These are phyloP conservation scores for Bruguiera hainesii DNA, from an alignment of 441 rosid species.

Conservation along the genomic window DNA sequence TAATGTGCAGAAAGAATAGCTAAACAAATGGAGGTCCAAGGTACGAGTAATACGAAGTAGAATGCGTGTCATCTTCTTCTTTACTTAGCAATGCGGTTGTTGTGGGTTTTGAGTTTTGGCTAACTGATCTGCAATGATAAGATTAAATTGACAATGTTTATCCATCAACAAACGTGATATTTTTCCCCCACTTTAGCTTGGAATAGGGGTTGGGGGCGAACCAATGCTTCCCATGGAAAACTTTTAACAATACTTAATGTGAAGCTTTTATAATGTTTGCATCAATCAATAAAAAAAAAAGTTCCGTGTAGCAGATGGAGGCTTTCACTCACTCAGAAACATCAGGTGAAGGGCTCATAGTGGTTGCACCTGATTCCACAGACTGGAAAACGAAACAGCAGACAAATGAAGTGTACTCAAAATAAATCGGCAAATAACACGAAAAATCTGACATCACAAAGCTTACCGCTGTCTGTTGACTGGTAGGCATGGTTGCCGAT, in stretches of 20 bases:
- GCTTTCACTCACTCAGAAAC: constrained; percentile 53
- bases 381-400: constrained; percentile 36
- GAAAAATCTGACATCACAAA: constrained; percentile 6
- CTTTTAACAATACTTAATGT: too few relatives aligned
- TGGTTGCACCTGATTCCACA: constrained; percentile 38
- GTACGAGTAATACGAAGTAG: constrained; percentile 55
- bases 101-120: constrained; percentile 35
- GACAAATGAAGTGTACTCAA: background rate
- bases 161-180: background rate
- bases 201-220: background rate
- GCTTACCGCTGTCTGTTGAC: constrained; percentile 42
- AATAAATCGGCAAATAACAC: constrained; percentile 1
- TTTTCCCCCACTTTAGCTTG: too few relatives aligned
- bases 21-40: constrained; percentile 14
- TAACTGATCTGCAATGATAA: constrained; percentile 40
- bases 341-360: constrained; percentile 31
- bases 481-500: constrained; percentile 31
- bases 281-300: background rate
- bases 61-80: constrained; percentile 60
- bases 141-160: background rate
- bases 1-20: background rate
- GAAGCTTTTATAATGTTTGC: background rate
- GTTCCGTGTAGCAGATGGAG: background rate
- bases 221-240: background rate
- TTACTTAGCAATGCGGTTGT: constrained; percentile 32